These are phyloP conservation scores for Amanita rubescens DNA, from an alignment of 768 basidiomycete species.

Conservation along the genomic window DNA sequence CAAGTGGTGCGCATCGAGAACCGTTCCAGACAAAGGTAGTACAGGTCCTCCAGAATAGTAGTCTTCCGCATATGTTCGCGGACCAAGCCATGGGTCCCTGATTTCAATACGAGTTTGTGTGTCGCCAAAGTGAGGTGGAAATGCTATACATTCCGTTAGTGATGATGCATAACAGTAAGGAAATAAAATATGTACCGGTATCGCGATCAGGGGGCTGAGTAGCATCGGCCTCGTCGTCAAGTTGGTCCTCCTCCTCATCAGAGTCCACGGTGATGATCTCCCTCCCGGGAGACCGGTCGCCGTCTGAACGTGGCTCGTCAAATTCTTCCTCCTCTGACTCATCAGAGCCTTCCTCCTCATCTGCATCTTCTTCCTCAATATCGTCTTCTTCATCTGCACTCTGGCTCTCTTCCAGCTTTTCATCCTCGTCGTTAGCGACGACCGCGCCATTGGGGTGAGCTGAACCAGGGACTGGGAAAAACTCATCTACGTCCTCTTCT, in stretches of 20 bases:
- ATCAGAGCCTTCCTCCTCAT: slow-evolving; percentile 10
- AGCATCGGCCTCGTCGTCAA: slow-evolving; percentile 15
- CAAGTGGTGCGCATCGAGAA: slow-evolving; percentile 10
- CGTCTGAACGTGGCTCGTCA: neutral
- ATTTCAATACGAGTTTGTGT: slow-evolving; percentile 17
- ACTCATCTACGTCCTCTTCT: neutral
- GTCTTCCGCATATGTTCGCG: slow-evolving; percentile 28
- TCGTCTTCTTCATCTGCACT: slow-evolving; percentile 17
- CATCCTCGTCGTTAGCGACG: slow-evolving; percentile 15
- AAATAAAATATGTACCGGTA: slow-evolving; percentile 20
- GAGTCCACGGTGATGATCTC: slow-evolving; percentile 15
- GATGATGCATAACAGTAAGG: neutral
- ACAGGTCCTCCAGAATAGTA: slow-evolving; percentile 19
- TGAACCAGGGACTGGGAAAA: neutral
- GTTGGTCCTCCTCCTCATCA: slow-evolving; percentile 17
- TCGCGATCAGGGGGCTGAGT: slow-evolving; percentile 25
- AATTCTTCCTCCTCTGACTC: slow-evolving; percentile 8
- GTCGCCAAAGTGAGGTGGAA: slow-evolving; percentile 13
- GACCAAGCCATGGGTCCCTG: slow-evolving; percentile 28
- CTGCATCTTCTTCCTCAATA: slow-evolving; percentile 12
- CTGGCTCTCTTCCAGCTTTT: slow-evolving; percentile 11
- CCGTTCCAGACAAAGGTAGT: neutral
- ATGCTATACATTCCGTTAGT: slow-evolving; percentile 15
- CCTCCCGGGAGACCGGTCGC: slow-evolving; percentile 7
- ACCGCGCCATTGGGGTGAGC: neutral